Conservation (phyloP, 345 rosid genomes). For the Pugionium cornutum region DNA sequence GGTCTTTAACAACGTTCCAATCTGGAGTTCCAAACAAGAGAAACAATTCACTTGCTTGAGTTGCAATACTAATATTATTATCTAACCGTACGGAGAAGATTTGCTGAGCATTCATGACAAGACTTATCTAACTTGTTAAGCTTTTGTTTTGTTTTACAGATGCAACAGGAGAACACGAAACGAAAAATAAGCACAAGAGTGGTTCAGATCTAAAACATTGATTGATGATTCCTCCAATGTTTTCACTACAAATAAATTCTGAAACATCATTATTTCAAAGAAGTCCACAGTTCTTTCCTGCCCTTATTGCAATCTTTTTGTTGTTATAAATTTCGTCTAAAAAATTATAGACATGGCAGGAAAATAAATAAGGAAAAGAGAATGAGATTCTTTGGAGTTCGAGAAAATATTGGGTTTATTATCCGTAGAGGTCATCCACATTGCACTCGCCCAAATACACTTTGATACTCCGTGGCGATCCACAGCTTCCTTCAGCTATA, state of each 20-base stretch:
- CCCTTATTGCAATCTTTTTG: background rate
- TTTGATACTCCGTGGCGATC: constrained; percentile 88
- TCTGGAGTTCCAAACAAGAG: no score
- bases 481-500: constrained; percentile 91
- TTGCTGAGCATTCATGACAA: constrained; percentile 10
- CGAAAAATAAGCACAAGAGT: background rate
- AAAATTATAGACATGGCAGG: background rate
- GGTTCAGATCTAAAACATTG: background rate
- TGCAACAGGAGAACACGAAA: background rate
- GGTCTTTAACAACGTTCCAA: background rate
- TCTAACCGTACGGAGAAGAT: background rate
- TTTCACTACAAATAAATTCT: constrained; percentile 1
- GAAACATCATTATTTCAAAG: background rate
- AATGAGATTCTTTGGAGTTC: background rate
- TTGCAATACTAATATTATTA: constrained; percentile 1
- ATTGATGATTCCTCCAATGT: constrained; percentile 5
- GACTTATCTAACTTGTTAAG: background rate
- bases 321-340: background rate
- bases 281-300: constrained; percentile 18
- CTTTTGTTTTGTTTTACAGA: constrained; percentile 7
- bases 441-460: constrained; percentile 86
- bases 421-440: constrained; percentile 63
- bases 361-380: background rate
- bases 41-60: constrained; percentile 13
- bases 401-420: background rate